phyloP scores from a whole-genome alignment of 192 early-diverging fungal species.

The Dimargaris xerosporica region DNA sequence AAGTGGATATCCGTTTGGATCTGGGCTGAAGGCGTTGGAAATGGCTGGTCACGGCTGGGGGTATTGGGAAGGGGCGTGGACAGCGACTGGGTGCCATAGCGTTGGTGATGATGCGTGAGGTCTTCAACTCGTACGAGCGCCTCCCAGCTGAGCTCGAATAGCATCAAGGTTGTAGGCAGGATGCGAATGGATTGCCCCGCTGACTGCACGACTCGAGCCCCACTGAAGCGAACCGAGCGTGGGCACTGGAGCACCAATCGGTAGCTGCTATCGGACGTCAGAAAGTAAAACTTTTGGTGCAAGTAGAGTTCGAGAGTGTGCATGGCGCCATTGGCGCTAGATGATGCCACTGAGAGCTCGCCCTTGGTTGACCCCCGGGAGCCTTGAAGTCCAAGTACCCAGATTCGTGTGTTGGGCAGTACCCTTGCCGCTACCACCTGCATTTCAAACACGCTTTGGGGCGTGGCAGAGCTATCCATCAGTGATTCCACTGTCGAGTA shows the following conservation, averaged over 20 bases:
- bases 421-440: background rate
- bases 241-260: background rate
- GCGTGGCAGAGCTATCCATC: background rate
- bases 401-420: constrained; percentile 1
- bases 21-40: background rate
- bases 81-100: constrained; percentile 6
- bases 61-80: no score
- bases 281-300: constrained; percentile 8
- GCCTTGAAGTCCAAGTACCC: constrained; percentile 1
- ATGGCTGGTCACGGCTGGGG: background rate
- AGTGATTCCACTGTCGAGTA: background rate
- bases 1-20: background rate
- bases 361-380: background rate
- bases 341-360: no score
- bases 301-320: constrained; percentile 2
- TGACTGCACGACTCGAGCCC: background rate
- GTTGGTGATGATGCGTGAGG: background rate
- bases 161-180: background rate
- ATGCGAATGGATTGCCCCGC: background rate
- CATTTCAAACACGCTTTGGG: constrained; percentile 5
- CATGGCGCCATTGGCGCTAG: no score
- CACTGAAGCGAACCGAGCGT: constrained; percentile 2
- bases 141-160: constrained; percentile 1
- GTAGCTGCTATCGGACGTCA: background rate
- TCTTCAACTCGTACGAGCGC: background rate